These are phyloP conservation scores for Phytophthora kernoviae DNA, from an alignment of 352 stramenopile species.

Conservation along the genomic window DNA sequence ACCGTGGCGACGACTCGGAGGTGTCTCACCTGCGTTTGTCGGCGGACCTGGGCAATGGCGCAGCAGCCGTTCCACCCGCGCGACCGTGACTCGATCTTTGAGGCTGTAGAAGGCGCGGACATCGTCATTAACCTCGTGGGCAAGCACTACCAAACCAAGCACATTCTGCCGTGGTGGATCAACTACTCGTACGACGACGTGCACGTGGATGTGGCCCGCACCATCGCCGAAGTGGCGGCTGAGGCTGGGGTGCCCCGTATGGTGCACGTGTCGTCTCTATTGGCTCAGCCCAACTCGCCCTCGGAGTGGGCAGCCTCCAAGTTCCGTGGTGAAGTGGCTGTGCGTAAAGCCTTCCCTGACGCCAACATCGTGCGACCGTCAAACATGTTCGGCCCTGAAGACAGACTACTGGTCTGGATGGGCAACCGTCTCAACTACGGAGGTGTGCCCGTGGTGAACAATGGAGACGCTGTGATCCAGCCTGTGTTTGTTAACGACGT, in stretches of 20 bases:
- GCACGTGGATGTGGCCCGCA: constrained; percentile 92
- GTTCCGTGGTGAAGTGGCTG: constrained; percentile 84
- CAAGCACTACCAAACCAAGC: constrained; percentile 98
- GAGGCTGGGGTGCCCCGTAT: constrained; percentile 78
- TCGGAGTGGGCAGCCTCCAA: constrained; percentile 85
- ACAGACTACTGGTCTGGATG: constrained; percentile 94
- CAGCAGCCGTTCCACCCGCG: constrained; percentile 83
- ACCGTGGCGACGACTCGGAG: constrained; percentile 94
- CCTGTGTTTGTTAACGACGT: constrained; percentile 91
- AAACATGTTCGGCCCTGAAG: constrained; percentile 95
- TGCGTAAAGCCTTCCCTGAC: constrained; percentile 94
- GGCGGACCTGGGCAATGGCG: constrained; percentile 92
- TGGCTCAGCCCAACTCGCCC: constrained; percentile 83
- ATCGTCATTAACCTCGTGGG: constrained; percentile 98
- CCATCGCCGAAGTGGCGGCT: constrained; percentile 82
- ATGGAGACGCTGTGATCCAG: constrained; percentile 92
- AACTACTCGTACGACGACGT: constrained; percentile 96
- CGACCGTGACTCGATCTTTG: constrained; percentile 93
- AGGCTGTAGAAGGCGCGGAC: constrained; percentile 92
- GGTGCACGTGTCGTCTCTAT: constrained; percentile 84
- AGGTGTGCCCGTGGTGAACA: constrained; percentile 93
- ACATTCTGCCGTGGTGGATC: constrained; percentile 92
- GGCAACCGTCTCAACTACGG: constrained; percentile 74
- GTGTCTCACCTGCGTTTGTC: constrained; percentile 94
- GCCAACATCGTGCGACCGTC: constrained; percentile 96